Conservation (phyloP, 768 basidiomycete genomes). For the Russula emetica region DNA sequence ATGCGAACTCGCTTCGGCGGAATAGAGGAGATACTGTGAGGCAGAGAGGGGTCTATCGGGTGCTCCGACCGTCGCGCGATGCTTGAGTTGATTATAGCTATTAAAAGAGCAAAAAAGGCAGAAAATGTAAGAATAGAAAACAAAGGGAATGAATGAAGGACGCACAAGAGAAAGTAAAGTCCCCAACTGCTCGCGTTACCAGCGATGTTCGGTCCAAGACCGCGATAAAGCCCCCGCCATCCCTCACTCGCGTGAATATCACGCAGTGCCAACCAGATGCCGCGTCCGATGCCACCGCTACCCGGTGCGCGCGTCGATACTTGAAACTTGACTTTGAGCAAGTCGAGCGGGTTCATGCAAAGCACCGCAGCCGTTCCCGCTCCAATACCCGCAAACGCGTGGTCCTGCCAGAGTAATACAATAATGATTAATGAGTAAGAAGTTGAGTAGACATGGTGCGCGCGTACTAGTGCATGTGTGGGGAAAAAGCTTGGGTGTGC, state of each 20-base stretch:
- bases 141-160: constrained; percentile 21
- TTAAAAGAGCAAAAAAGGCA: neutral
- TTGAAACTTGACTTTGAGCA: constrained; percentile 92
- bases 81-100: constrained; percentile 96
- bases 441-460: neutral
- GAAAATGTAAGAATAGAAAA: too few relatives aligned
- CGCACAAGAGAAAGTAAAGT: constrained; percentile 95
- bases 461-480: constrained; percentile 33
- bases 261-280: constrained; percentile 71
- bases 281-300: constrained; percentile 59
- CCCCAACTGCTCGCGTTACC: constrained; percentile 98
- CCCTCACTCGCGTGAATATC: constrained; percentile 74
- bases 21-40: constrained; percentile 77
- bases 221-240: constrained; percentile 84
- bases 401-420: constrained; percentile 56
- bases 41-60: constrained; percentile 65
- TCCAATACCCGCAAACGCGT: constrained; percentile 89
- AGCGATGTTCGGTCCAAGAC: constrained; percentile 83
- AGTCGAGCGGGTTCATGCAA: constrained; percentile 95
- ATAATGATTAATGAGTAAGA: too few relatives aligned
- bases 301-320: constrained; percentile 65
- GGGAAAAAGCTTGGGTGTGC: constrained; percentile 30
- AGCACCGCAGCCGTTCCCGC: constrained; percentile 90
- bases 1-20: constrained; percentile 93
- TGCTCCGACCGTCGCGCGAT: constrained; percentile 64